A percentile compares a stretch with the other conserved stretches of the same genome.
These are phyloP conservation scores for Microsporum audouinii DNA, from an alignment of 2,329 filamentous ascomycete species.

Conservation along the genomic window DNA sequence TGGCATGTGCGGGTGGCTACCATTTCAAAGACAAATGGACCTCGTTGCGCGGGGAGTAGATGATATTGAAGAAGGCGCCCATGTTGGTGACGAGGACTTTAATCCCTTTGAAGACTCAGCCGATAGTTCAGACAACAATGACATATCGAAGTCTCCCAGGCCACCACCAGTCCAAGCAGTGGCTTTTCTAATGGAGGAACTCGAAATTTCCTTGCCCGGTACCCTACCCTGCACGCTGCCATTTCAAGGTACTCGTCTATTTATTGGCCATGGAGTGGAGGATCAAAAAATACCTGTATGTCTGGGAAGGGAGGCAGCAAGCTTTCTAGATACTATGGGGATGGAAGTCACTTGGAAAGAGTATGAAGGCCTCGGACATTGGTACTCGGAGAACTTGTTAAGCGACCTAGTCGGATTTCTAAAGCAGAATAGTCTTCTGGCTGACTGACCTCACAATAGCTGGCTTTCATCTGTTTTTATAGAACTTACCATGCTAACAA, in stretches of 20 bases:
- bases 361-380: slow-evolving; percentile 30
- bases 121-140: neutral
- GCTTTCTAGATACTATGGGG: slow-evolving; percentile 18
- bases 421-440: neutral
- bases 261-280: slow-evolving; percentile 34
- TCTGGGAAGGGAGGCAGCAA: slow-evolving; percentile 20
- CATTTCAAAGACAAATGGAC: slow-evolving; percentile 23
- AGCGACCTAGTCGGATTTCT: neutral
- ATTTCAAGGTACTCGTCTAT: slow-evolving; percentile 27
- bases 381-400: neutral
- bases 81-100: neutral
- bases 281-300: slow-evolving; percentile 36
- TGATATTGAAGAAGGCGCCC: neutral
- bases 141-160: neutral
- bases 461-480: no score
- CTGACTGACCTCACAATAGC: no score
- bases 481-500: no score
- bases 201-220: neutral
- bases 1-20: slow-evolving; percentile 40
- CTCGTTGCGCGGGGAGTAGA: neutral
- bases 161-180: neutral
- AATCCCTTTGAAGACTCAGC: neutral
- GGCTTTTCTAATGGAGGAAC: neutral
- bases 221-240: neutral
- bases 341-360: slow-evolving; percentile 28